phyloP scores from a whole-genome alignment of 1,139 yeast species.

The Candida neerlandica region DNA sequence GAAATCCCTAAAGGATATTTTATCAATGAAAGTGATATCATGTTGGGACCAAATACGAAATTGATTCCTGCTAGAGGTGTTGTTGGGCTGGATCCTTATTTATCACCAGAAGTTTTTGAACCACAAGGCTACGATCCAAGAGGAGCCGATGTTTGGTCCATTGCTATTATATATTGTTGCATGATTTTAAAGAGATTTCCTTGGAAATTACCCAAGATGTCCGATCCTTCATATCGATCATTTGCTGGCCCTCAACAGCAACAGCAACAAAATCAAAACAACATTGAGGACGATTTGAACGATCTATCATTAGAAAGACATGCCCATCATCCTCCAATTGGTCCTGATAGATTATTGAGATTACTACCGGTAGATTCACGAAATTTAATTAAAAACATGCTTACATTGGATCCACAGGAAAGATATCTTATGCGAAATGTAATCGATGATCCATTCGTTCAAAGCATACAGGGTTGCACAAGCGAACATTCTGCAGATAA shows the following conservation, averaged over 20 bases:
- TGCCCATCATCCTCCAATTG: constrained; percentile 18
- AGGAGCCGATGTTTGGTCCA: constrained; percentile 75
- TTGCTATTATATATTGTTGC: constrained; percentile 76
- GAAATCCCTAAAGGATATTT: constrained; percentile 28
- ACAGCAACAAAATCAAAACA: background rate
- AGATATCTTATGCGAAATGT: constrained; percentile 37
- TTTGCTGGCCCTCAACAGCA: constrained; percentile 20
- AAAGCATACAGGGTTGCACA: constrained; percentile 34
- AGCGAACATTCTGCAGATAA: constrained; percentile 18
- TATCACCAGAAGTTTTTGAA: constrained; percentile 74
- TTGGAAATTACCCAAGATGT: constrained; percentile 70
- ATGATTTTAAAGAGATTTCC: constrained; percentile 75
- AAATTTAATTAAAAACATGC: constrained; percentile 38
- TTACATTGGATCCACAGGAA: constrained; percentile 28
- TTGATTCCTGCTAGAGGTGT: constrained; percentile 59
- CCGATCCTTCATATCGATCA: constrained; percentile 56
- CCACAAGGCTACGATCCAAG: constrained; percentile 65
- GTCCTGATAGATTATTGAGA: constrained; percentile 38
- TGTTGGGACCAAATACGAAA: constrained; percentile 25
- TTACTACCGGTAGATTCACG: constrained; percentile 41
- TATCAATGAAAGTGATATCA: constrained; percentile 27
- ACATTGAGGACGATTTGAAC: constrained; percentile 10
- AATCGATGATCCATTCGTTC: constrained; percentile 29
- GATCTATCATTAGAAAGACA: constrained; percentile 9
- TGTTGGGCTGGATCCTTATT: constrained; percentile 80